phyloP scores from a whole-genome alignment of 1,284 basidiomycete genomes.

The Paramarasmius palmivorus region DNA sequence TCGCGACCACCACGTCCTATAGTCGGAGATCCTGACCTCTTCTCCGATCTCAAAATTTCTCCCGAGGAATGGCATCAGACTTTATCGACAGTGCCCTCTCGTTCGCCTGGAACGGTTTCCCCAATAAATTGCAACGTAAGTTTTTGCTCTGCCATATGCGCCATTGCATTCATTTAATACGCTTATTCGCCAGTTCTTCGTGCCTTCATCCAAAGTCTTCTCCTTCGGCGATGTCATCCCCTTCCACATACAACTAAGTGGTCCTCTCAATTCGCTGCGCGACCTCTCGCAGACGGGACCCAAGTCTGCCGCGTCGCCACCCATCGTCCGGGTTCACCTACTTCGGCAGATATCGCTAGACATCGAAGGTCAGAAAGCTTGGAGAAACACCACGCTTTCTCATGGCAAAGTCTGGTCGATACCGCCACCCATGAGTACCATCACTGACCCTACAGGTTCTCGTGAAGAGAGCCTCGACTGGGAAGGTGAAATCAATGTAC shows the following conservation, averaged over 20 bases:
- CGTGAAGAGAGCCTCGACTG: slow-evolving; percentile 26
- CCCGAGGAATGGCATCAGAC: slow-evolving; percentile 68
- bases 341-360: slow-evolving; percentile 7
- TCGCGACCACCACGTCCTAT: slow-evolving; percentile 52
- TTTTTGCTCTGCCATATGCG: slow-evolving; percentile 2
- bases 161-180: not conserved
- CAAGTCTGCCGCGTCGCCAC: not conserved
- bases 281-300: slow-evolving; percentile 29
- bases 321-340: slow-evolving; percentile 7
- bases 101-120: slow-evolving; percentile 25
- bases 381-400: slow-evolving; percentile 11
- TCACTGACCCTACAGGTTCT: not conserved
- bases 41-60: slow-evolving; percentile 48
- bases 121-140: slow-evolving; percentile 54
- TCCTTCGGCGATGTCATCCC: slow-evolving; percentile 53
- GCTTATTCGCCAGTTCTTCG: slow-evolving; percentile 38
- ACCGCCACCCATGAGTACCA: slow-evolving; percentile 10
- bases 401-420: slow-evolving; percentile 9
- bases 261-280: slow-evolving; percentile 39
- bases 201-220: slow-evolving; percentile 55
- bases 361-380: slow-evolving; percentile 11
- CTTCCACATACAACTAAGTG: slow-evolving; percentile 62
- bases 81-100: slow-evolving; percentile 39
- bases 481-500: slow-evolving; percentile 30
- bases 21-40: slow-evolving; percentile 36